Base-by-base conservation (phyloP, 768 basidiomycete genomes). In the Boletus patriciae region DNA sequence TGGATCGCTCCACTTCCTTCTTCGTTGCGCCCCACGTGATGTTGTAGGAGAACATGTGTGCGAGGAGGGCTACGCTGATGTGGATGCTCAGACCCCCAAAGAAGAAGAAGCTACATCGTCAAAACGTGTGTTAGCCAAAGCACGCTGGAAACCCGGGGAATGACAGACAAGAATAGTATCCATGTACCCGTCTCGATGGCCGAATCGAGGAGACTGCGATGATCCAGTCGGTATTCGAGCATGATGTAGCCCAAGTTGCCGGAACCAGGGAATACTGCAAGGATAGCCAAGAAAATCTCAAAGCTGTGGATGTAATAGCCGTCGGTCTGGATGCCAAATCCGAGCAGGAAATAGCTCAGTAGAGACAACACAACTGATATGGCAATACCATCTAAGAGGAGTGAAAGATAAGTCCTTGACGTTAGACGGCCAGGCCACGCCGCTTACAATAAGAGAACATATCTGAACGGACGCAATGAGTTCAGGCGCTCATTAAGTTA, bases 1-100 rank as follows among this genome's bases (percentile, higher is more conserved):
- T 95, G 23, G 88, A 90, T 33, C 83, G 80, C 69, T 94, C 88
- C 38, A 95, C 91, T 70, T 91, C 89, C 80, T 93, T 94, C 65
- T 83, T 80, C 7, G 84, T 86, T 15, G 83, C 78, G 3, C 78
- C 77, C 85, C 84, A 86, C 7, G 71, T 73, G 61, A 82, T 80
- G 70, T 86, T 80, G 69, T 83, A 85, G 27, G 81, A 81, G 65
- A 84, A 80, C 50, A 85, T 41, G 70, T 86, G 83, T 0, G 82
- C 78, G 23, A 82, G 74, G n/a, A 86, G 70, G 2, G 85, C 82
- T 0, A 78, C 71, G 0, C 74, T 71, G 55, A 85, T 69, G 37
- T 83, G 84, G 58, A 83, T 76, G 29, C 78, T 77, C 54, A 85
- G 69, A 3, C 85, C 83, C 6, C 79, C 76, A 52, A 83, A 83